phyloP scores from a whole-genome alignment of 129 eudicot species.

The Mikania micrantha region DNA sequence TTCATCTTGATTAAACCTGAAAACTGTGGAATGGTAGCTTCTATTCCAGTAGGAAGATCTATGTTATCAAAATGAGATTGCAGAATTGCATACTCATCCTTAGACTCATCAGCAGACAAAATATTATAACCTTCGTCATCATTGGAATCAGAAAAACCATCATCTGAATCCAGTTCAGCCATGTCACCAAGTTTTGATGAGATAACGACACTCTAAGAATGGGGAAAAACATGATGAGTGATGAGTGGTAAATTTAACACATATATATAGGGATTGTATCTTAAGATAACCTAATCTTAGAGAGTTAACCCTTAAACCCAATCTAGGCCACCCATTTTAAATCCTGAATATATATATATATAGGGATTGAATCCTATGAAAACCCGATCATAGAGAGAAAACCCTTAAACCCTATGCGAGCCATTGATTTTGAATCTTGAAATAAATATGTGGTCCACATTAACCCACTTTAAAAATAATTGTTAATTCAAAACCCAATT shows the following conservation, averaged over 20 bases:
- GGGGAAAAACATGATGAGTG: neutral
- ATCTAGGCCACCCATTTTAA: too few relatives aligned
- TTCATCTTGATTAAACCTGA: constrained; percentile 17
- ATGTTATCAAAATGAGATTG: constrained; percentile 69
- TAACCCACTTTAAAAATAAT: too few relatives aligned
- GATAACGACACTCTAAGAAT: constrained; percentile 32
- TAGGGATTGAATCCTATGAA: too few relatives aligned
- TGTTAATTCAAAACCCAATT: too few relatives aligned
- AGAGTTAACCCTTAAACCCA: too few relatives aligned
- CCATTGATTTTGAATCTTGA: too few relatives aligned
- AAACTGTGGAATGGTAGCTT: constrained; percentile 52
- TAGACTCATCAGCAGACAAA: constrained; percentile 32
- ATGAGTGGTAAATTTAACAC: neutral
- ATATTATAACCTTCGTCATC: constrained; percentile 36
- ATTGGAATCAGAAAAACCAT: constrained; percentile 24
- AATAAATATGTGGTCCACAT: too few relatives aligned
- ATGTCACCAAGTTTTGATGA: constrained; percentile 15
- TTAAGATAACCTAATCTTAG: too few relatives aligned
- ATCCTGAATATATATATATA: too few relatives aligned
- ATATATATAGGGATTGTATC: too few relatives aligned
- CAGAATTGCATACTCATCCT: constrained; percentile 45
- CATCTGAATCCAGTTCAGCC: constrained; percentile 25
- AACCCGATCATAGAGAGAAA: too few relatives aligned
- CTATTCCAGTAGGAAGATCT: constrained; percentile 59
- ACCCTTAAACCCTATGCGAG: too few relatives aligned